Evolutionary conservation across 2,329 filamentous ascomycete species (phyloP).

Genomic region (Fusarium sacchari): DNA sequence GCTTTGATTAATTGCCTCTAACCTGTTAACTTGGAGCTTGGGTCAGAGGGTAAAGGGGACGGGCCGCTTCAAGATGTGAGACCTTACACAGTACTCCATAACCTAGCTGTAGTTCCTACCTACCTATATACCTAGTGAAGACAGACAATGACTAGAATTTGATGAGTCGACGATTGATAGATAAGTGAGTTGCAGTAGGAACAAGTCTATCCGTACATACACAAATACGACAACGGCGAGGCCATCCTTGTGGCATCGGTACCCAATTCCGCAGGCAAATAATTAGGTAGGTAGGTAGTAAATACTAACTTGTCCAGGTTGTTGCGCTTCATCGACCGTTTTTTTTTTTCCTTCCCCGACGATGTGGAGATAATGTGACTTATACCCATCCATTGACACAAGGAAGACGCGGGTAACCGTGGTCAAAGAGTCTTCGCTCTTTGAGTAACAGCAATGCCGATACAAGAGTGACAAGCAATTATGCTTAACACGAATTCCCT

Average conservation of each 20-base stretch:
- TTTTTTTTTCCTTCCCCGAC: background rate
- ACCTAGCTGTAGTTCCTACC: too few relatives aligned
- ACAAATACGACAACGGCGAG: background rate
- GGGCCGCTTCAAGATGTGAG: slow-evolving; percentile 14
- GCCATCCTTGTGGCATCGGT: background rate
- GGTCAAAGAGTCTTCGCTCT: background rate
- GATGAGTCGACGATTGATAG: background rate
- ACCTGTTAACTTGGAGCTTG: background rate
- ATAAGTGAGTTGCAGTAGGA: background rate
- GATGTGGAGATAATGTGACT: background rate
- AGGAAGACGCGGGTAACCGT: background rate
- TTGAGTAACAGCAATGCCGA: background rate
- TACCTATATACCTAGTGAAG: too few relatives aligned
- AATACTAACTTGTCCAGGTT: background rate
- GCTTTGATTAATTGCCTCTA: background rate
- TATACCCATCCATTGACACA: slow-evolving; percentile 4
- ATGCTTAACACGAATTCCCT: background rate
- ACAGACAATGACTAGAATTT: background rate
- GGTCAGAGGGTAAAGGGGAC: slow-evolving; percentile 15
- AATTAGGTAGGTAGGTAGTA: too few relatives aligned
- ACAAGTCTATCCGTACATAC: background rate
- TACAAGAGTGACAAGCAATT: background rate
- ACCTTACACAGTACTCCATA: too few relatives aligned
- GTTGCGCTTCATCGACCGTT: background rate
- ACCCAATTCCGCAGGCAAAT: background rate